Base-by-base conservation (phyloP, 495 filamentous ascomycete genomes). In the Neurospora sp. region DNA sequence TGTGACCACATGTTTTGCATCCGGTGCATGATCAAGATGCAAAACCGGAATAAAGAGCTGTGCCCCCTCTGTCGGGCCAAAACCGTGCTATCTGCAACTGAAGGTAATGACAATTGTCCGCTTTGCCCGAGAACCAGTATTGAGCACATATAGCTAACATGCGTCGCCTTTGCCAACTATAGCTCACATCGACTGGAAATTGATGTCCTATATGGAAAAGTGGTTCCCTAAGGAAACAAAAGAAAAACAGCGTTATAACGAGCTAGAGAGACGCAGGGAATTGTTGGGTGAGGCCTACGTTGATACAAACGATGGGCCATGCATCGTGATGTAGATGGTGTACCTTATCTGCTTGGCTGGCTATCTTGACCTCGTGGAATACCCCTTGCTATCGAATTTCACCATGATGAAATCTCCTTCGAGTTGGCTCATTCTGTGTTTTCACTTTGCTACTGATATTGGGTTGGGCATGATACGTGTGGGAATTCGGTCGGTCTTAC, bases 1-100 rank as follows among this genome's bases (percentile, higher is more conserved):
- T 94, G 92, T 76, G 76, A 80, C 12, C 90, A 93, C 69, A 77
- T 91, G 12, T 91, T 92, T 77, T 94, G 92, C 80, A 92, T 92
- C 35, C 83, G 89, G 1, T 94, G 92, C 76, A 82, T 92, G 71
- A 87, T 93, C 73, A 86, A 89, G 72, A 86, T 94, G 83, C 91
- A 93, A 74, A 85, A 86, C 48, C 83, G 85, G 59, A 82, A 83
- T 69, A 85, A 89, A 73, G 80, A 81, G 16, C 78, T 82, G 37
- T 94, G 92, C 76, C 92, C 92, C 9, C 83, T 93, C 39, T 94
- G 92, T 73, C 83, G 92, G 73, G 83, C 85, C 10, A 81, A 88
- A 38, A 88, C 85, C 1, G 83, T 94, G 22, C 79, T 90, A 77
- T 71, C 84, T 68, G 91, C 91, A 0, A 87, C 89, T 76, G 81